Base-by-base conservation (phyloP, 768 basidiomycete genomes). In the Piloderma croceum region DNA sequence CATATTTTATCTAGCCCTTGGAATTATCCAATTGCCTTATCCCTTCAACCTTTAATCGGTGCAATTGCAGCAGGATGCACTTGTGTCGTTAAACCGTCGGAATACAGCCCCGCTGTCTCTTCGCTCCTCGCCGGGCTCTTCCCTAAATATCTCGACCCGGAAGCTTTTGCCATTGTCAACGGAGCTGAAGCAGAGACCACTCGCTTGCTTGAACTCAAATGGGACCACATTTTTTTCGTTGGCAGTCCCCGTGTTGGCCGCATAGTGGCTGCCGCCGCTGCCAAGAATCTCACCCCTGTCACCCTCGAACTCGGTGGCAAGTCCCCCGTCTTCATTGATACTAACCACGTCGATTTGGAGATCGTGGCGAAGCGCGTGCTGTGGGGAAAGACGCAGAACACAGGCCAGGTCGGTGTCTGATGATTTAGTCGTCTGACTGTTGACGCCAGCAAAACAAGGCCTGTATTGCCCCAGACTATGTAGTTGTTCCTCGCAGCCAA, bases 1-100 rank as follows among this genome's bases (percentile, higher is more conserved):
- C 15, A 9, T 29, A 15, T 15, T 9, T 29, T 9, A 29, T 29
- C 27, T n/a, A 15, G 9, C 15, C 27, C 27, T 29, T 29, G 9
- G 10, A 29, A 29, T 29, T 9, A 9, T 9, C 27, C 18, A 4
- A 24, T 21, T 15, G 21, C 22, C 31, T 36, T 25, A n/a, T 38
- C 20, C 32, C 33, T 31, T 40, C 22, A 46, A 69, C 64, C 31
- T 20, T 27, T 61, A 60, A 70, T 70, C 34, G 81, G 81, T 7
- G 90, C 90, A 1, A 74, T 93, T 29, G 81, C 88, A 0, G 85
- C 88, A 3, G 90, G 90, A 5, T 81, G 80, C 50, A 68, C 83
- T 0, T 76, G 74, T 3, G 61, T 83, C 5, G 33, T 90, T 38
- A 92, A 92, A 57, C 85, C 85, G 1, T 83, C 90, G 1, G 90